A percentile compares a stretch with the other conserved stretches of the same genome.
These are phyloP conservation scores for Colletotrichum spinosum DNA, from an alignment of 2,329 filamentous ascomycete species.

Conservation along the genomic window DNA sequence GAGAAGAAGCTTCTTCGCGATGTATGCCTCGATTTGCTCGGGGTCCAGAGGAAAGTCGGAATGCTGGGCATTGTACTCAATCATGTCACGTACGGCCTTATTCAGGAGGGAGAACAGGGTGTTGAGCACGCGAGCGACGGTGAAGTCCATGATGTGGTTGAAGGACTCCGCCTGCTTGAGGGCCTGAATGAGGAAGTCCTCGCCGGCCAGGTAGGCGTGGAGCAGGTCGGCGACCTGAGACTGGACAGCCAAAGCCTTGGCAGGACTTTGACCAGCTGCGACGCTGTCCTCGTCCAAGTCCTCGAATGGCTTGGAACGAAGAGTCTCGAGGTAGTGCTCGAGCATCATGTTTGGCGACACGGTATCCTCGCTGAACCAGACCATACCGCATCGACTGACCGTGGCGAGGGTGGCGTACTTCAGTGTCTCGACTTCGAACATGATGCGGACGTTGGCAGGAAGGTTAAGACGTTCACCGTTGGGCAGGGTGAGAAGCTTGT, in stretches of 20 bases:
- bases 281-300: conserved; percentile 94
- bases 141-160: conserved; percentile 99
- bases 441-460: conserved; percentile 94
- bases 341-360: conserved; percentile 95
- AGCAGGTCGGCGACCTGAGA: conserved; percentile 83
- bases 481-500: conserved; percentile 95
- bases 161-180: conserved; percentile 81
- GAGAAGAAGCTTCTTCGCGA: conserved; percentile 93
- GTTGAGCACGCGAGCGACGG: conserved; percentile 86
- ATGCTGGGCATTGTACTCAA: conserved; percentile 97
- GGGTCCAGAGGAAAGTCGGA: conserved; percentile 91
- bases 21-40: conserved; percentile 88
- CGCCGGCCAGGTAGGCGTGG: conserved; percentile 78
- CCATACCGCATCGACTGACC: conserved; percentile 99
- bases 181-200: conserved; percentile 83
- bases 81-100: conserved; percentile 89
- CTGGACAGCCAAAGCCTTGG: conserved; percentile 84
- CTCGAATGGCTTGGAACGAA: conserved; percentile 88
- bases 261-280: conserved; percentile 78
- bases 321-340: conserved; percentile 85
- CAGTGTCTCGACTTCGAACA: conserved; percentile 99
- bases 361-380: conserved; percentile 99
- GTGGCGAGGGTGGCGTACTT: conserved; percentile 98
- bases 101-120: conserved; percentile 96
- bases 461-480: conserved; percentile 98